These are phyloP conservation scores for Metschnikowia picachoensis DNA, from an alignment of 805 yeast species.

Conservation along the genomic window DNA sequence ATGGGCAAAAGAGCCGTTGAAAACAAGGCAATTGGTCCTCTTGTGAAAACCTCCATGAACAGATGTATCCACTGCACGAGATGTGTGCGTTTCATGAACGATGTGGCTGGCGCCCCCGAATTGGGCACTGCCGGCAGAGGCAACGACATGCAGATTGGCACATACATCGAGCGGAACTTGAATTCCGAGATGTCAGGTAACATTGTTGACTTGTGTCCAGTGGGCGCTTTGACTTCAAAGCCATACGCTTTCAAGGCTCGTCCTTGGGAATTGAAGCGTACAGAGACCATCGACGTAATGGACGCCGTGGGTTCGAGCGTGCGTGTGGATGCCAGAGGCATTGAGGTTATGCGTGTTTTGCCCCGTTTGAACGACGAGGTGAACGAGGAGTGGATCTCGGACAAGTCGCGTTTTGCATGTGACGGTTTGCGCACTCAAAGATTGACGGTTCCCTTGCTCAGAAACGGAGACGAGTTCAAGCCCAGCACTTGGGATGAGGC, in stretches of 20 bases:
- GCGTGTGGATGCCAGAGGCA: slow-evolving; percentile 82
- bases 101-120: slow-evolving; percentile 90
- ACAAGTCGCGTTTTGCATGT: slow-evolving; percentile 79
- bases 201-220: slow-evolving; percentile 85
- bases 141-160: slow-evolving; percentile 88
- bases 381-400: slow-evolving; percentile 90
- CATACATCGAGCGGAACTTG: slow-evolving; percentile 79
- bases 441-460: slow-evolving; percentile 74
- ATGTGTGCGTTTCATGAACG: slow-evolving; percentile 86
- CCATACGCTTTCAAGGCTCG: slow-evolving; percentile 91
- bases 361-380: slow-evolving; percentile 84
- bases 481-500: slow-evolving; percentile 89
- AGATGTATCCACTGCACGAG: slow-evolving; percentile 91
- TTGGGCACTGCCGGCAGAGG: slow-evolving; percentile 88
- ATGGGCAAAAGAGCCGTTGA: slow-evolving; percentile 87
- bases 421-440: slow-evolving; percentile 87
- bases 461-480: slow-evolving; percentile 63
- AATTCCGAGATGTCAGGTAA: slow-evolving; percentile 85
- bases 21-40: slow-evolving; percentile 86
- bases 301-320: slow-evolving; percentile 82
- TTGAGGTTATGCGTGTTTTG: slow-evolving; percentile 80
- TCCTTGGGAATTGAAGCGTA: slow-evolving; percentile 90
- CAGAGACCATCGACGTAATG: slow-evolving; percentile 79
- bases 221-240: slow-evolving; percentile 85
- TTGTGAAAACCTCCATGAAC: slow-evolving; percentile 87